A percentile compares a stretch with the other conserved stretches of the same genome.
These are phyloP conservation scores for Paramyrothecium sp. DNA, from an alignment of 2,329 filamentous ascomycete species.

Conservation along the genomic window DNA sequence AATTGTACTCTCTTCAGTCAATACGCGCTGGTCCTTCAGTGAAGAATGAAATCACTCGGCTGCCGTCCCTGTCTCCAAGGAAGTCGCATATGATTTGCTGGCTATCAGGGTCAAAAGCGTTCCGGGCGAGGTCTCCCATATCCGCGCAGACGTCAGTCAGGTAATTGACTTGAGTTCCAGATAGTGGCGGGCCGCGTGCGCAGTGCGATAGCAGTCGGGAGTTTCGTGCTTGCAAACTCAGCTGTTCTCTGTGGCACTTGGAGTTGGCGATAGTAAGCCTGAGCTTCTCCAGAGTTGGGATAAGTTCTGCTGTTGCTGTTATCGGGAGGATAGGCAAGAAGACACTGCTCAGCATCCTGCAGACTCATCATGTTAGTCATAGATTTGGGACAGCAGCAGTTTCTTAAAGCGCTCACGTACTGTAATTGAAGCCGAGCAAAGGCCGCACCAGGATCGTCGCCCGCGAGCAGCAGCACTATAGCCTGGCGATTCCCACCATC, in stretches of 20 bases:
- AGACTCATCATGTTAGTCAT: not conserved
- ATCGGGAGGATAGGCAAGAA: conserved; percentile 43
- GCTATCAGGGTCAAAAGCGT: conserved; percentile 14
- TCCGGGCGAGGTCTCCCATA: conserved; percentile 22
- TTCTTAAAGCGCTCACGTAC: conserved; percentile 25
- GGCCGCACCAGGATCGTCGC: conserved; percentile 24
- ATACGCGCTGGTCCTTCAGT: conserved; percentile 14
- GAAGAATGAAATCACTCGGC: conserved; percentile 27
- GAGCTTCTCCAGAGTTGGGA: conserved; percentile 36
- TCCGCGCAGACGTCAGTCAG: conserved; percentile 24
- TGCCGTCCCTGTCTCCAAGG: conserved; percentile 26
- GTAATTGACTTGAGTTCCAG: conserved; percentile 20
- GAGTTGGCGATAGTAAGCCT: conserved; percentile 12
- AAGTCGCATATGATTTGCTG: conserved; percentile 17
- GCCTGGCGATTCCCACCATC: conserved; percentile 37
- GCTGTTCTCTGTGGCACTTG: no score
- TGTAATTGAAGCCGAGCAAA: conserved; percentile 44
- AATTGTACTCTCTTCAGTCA: no score
- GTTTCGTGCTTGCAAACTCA: no score
- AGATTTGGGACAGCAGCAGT: not conserved
- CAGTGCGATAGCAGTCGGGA: conserved; percentile 19
- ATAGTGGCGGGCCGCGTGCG: conserved; percentile 23
- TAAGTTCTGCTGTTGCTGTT: conserved; percentile 29
- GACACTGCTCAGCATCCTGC: conserved; percentile 30
- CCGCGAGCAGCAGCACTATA: conserved; percentile 43